A percentile compares a stretch with the other conserved stretches of the same genome.
These are phyloP conservation scores for Rhododendron mucronatum DNA, from an alignment of 148 eudicot species.

Conservation along the genomic window DNA sequence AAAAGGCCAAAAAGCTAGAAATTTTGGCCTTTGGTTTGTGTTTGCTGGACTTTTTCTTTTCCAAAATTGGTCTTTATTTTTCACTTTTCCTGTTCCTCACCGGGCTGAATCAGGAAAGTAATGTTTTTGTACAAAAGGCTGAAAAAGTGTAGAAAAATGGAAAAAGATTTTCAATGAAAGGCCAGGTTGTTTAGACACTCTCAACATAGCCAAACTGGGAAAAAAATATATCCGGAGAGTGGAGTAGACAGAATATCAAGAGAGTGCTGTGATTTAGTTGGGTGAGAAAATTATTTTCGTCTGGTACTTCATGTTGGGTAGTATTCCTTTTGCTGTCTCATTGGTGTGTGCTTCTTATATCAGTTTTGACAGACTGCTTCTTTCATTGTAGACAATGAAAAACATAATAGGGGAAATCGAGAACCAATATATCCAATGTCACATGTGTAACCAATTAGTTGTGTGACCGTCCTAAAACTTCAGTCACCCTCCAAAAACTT, in stretches of 20 bases:
- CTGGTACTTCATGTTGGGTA: neutral
- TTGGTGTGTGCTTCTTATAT: neutral
- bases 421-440: neutral
- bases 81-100: neutral
- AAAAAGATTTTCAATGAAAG: neutral
- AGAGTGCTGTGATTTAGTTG: neutral
- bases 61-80: neutral
- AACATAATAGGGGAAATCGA: neutral
- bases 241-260: neutral
- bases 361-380: neutral
- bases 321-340: neutral
- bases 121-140: neutral
- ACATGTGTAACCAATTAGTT: neutral
- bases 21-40: neutral
- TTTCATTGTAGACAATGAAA: neutral
- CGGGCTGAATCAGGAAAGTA: neutral
- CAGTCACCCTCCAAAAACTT: neutral
- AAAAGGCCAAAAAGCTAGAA: neutral
- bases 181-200: neutral
- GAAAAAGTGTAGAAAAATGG: neutral
- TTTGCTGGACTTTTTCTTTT: neutral
- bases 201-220: neutral
- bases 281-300: neutral
- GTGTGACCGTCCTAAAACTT: neutral
- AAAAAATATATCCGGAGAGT: neutral